Evolutionary conservation across 495 filamentous ascomycete species (phyloP), one percentile per base, ranked within the genome.

Genomic region (Penicillium lividum): DNA sequence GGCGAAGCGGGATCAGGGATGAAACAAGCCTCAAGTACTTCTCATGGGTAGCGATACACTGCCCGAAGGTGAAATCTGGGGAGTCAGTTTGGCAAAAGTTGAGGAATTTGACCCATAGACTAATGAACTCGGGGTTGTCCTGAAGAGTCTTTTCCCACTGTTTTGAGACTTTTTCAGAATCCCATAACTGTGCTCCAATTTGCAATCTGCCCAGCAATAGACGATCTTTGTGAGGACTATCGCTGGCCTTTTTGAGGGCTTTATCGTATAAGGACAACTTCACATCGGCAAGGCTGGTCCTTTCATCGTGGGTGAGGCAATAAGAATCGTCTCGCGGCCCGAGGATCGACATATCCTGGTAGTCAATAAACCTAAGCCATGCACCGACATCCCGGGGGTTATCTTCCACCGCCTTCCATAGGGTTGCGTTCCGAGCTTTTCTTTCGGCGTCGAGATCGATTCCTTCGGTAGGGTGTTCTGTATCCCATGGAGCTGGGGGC

Each of bases 251-350:
- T 34, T 75, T 71, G 6, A 97, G 70, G 4, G 92, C 92, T 56
- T 92, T 86, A 51, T 90, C 84, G 62, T 92, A 92, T n/a, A 97
- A 82, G 0, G 86, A 87, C 3, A 96, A 60, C 59, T 89, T 92
- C 36, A 96, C 82, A 59, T 90, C 89, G 18, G 91, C 88, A 27
- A 89, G 80, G 52, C 85, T 87, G 54, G 77, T 80, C 27, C 69
- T 73, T 59, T 96, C 90, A 4, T 86, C 85, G 43, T 72, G 68
- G 1, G 83, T 88, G 9, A 82, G 68, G 22, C 72, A 71, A 27
- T 71, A 66, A 30, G 76, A 70, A 57, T 63, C 67, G 59, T 68
- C 61, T 63, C 11, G n/a, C 29, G 64, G n/a, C 55, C 67, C 68
- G 48, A 51, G 63, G 13, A 93, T 73, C 44, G 93, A 73, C 27